phyloP scores from a whole-genome alignment of 148 eudicot species.

The Cornus controversa region DNA sequence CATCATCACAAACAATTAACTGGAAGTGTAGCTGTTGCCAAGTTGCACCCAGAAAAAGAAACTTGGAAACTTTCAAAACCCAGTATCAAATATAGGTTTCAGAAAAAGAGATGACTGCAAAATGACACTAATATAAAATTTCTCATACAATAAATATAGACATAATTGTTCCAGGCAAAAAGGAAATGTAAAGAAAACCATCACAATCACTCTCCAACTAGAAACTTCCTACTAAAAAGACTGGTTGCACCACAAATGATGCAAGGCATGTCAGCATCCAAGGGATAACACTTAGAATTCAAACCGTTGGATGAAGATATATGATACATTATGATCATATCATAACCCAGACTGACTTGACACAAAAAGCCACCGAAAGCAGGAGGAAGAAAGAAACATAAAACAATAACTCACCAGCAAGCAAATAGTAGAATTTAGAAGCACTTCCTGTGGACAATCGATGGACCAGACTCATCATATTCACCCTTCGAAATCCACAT shows the following conservation, averaged over 20 bases:
- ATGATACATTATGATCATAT: not conserved
- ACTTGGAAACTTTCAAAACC: slow-evolving; percentile 2
- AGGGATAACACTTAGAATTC: not conserved
- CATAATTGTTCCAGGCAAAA: slow-evolving; percentile 19
- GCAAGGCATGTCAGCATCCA: slow-evolving; percentile 1
- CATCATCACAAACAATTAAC: no score
- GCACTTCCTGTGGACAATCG: not conserved
- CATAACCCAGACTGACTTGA: slow-evolving; percentile 9
- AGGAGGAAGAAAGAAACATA: not conserved
- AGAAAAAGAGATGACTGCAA: slow-evolving; percentile 4
- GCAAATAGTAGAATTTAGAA: slow-evolving; percentile 5
- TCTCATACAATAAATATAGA: slow-evolving; percentile 31
- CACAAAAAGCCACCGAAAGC: slow-evolving; percentile 15
- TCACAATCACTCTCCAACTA: slow-evolving; percentile 29
- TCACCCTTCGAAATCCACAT: slow-evolving; percentile 22
- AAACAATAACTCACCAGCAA: slow-evolving; percentile 13
- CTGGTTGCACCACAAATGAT: not conserved
- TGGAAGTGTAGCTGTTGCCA: no score
- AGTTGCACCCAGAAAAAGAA: no score
- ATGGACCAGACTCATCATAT: not conserved
- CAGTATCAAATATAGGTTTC: slow-evolving; percentile 7
- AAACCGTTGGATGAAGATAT: slow-evolving; percentile 2
- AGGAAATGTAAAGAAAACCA: slow-evolving; percentile 7
- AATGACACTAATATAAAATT: slow-evolving; percentile 20
- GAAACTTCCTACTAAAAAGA: slow-evolving; percentile 16